phyloP scores from a whole-genome alignment of 2,329 filamentous ascomycete species.

The Dactylellina parvicollis region DNA sequence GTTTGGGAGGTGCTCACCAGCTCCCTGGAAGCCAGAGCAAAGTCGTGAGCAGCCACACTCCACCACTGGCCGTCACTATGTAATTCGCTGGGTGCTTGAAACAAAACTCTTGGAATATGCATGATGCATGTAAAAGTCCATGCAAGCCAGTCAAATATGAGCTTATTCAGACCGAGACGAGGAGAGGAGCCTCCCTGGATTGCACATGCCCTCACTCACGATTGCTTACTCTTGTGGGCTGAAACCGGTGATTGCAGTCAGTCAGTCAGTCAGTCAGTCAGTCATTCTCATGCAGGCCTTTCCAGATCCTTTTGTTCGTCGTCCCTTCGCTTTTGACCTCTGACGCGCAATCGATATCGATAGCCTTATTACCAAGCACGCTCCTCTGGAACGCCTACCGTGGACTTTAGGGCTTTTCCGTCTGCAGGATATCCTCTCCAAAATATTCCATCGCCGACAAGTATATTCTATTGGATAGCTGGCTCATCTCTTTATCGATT shows the following conservation, averaged over 20 bases:
- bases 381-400: background rate
- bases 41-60: too few relatives aligned
- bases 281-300: background rate
- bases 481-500: too few relatives aligned
- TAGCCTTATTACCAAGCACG: slow-evolving; percentile 14
- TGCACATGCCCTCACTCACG: background rate
- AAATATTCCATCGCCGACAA: background rate
- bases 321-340: slow-evolving; percentile 17
- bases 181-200: slow-evolving; percentile 6
- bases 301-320: slow-evolving; percentile 17
- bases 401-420: background rate
- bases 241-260: slow-evolving; percentile 40
- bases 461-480: too few relatives aligned
- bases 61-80: background rate
- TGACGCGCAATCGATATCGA: slow-evolving; percentile 38
- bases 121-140: slow-evolving; percentile 22
- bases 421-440: background rate
- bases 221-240: background rate
- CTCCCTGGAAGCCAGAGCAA: background rate
- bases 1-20: background rate
- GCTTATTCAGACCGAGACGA: slow-evolving; percentile 31
- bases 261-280: background rate
- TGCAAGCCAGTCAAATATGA: slow-evolving; percentile 23
- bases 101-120: slow-evolving; percentile 3
- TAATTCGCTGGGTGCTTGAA: slow-evolving; percentile 7